phyloP scores from a whole-genome alignment of 345 rosid species.

The Eucalyptus sideroxylon region DNA sequence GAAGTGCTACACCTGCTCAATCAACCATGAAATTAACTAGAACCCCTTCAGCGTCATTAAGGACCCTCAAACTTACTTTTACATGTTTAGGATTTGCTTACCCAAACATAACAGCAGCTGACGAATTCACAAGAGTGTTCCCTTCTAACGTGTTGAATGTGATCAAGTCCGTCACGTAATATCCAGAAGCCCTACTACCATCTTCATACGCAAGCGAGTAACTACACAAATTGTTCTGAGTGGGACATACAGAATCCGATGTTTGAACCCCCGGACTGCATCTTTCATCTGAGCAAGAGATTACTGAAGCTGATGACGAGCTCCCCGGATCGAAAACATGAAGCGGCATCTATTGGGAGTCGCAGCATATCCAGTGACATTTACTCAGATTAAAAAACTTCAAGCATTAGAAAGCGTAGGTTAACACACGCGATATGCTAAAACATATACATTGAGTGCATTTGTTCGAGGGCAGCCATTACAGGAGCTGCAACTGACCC shows the following conservation, averaged over 20 bases:
- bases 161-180: slow-evolving; percentile 65
- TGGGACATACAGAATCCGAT: slow-evolving; percentile 67
- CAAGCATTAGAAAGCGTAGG: not conserved
- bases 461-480: slow-evolving; percentile 85
- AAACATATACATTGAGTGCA: slow-evolving; percentile 63
- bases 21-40: slow-evolving; percentile 1
- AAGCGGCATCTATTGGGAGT: slow-evolving; percentile 53
- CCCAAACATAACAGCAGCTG: slow-evolving; percentile 85
- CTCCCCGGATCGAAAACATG: slow-evolving; percentile 70
- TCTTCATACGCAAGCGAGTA: slow-evolving; percentile 92
- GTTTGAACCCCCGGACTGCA: slow-evolving; percentile 60
- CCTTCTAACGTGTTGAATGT: slow-evolving; percentile 42
- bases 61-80: not conserved
- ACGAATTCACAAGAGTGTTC: slow-evolving; percentile 39
- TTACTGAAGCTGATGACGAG: slow-evolving; percentile 62
- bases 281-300: slow-evolving; percentile 74
- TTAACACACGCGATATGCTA: not conserved
- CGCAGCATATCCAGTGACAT: not conserved
- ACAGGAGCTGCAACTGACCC: slow-evolving; percentile 85
- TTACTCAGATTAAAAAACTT: not conserved
- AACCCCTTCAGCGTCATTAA: not conserved
- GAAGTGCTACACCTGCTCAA: slow-evolving; percentile 70
- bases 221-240: slow-evolving; percentile 55
- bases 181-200: slow-evolving; percentile 92
- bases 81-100: slow-evolving; percentile 30